Conservation (phyloP, 148 eudicot genomes). For the Persicaria tinctoria region DNA sequence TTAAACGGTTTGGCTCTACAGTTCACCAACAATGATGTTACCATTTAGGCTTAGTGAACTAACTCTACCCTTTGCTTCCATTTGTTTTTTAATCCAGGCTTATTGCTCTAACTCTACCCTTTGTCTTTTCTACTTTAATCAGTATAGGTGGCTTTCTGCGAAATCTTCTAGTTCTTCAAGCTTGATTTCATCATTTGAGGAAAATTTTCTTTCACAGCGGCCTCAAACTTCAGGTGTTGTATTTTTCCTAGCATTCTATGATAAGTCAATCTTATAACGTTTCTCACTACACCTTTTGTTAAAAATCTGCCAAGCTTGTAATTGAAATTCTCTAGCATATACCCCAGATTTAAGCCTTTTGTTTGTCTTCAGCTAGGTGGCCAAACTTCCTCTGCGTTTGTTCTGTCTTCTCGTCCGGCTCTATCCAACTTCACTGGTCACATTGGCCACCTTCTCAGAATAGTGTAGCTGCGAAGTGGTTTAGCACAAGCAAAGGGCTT, state of each 20-base stretch:
- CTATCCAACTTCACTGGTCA: constrained; percentile 96
- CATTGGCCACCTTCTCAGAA: constrained; percentile 77
- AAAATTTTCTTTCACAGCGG: constrained; percentile 86
- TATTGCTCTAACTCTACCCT: constrained; percentile 4
- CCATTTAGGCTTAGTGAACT: background rate
- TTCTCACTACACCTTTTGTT: background rate
- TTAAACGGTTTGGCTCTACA: background rate
- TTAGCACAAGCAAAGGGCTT: constrained; percentile 91
- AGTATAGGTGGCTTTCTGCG: constrained; percentile 99
- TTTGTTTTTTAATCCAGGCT: constrained; percentile 6
- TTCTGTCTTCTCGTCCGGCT: constrained; percentile 96
- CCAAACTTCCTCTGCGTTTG: constrained; percentile 95
- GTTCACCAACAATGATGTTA: background rate
- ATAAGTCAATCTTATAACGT: constrained; percentile 1
- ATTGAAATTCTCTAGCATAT: background rate
- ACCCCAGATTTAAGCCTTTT: background rate
- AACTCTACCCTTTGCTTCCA: background rate
- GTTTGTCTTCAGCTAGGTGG: constrained; percentile 80
- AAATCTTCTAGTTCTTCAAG: constrained; percentile 55
- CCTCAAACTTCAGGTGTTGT: constrained; percentile 80
- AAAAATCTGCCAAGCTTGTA: background rate
- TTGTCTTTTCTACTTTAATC: constrained; percentile 18
- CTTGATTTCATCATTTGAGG: constrained; percentile 68
- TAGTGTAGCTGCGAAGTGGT: constrained; percentile 75
- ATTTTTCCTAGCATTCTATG: background rate